Base-by-base conservation (phyloP, 352 stramenopile species). In the Pythium biforme region DNA sequence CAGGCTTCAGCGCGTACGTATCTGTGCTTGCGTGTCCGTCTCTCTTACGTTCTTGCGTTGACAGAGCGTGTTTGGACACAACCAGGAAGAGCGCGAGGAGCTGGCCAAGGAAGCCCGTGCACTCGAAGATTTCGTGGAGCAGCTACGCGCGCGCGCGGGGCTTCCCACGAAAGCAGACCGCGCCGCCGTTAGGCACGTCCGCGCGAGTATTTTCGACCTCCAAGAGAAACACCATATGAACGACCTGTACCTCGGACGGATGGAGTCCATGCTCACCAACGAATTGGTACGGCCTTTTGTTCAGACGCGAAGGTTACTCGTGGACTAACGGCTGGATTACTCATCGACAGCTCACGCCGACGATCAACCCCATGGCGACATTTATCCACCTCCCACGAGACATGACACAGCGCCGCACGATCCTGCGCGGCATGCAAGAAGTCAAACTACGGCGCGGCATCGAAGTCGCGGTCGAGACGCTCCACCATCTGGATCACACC, bases 381-480 rank as follows among this genome's bases (percentile, higher is more conserved):
- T 43, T 26, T 14, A 66, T 66, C 47, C 59, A 66, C 34, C 41
- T 66, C 22, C 51, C 59, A 1, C 12, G 15, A 9, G 59, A 60
- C 25, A 46, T 50, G n/a, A 29, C 10, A 4, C 15, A 59, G 15
- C 59, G 59, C 23, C 40, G 52, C 9, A 19, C 23, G 11, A 60
- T 59, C 17, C 20, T 66, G 9, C 50, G 48, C 1, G 65, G 37
- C 40, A 57, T 81, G 17, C 76, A 79, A 37, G 60, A 66, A 31
- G 64, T 74, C 20, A 78, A 81, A 62, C 71, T 84, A 51, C 62
- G 66, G 0, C 63, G 68, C 41, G 75, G 68, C 8, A 6, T 39
- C 4, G 51, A 60, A 22, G 20, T 43, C 1, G 22, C 25, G 14
- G n/a, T 29, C 14, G 22, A 54, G 8, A n/a, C 17, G 11, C 29